Conservation (phyloP, 495 filamentous ascomycete genomes). For the Monascus purpureus region DNA sequence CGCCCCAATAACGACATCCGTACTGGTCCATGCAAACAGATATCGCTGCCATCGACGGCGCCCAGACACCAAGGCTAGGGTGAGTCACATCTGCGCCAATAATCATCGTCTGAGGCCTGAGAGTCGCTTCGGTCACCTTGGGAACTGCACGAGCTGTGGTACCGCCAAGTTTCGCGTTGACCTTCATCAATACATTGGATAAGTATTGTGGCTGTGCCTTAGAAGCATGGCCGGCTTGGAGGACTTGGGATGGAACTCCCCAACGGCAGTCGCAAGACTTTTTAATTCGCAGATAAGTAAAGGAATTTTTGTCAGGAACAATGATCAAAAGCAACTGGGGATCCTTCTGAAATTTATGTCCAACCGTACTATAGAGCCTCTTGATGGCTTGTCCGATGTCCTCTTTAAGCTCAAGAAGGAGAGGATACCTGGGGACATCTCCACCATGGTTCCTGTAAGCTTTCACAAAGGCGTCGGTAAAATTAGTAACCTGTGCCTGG, state of each 20-base stretch:
- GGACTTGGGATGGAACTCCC: slow-evolving; percentile 58
- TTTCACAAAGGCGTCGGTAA: slow-evolving; percentile 43
- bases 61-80: slow-evolving; percentile 44
- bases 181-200: slow-evolving; percentile 84
- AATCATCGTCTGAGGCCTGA: slow-evolving; percentile 48
- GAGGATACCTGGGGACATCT: slow-evolving; percentile 25
- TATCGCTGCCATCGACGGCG: slow-evolving; percentile 75
- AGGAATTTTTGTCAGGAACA: slow-evolving; percentile 47
- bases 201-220: slow-evolving; percentile 59
- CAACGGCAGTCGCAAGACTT: slow-evolving; percentile 68
- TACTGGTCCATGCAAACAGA: slow-evolving; percentile 63
- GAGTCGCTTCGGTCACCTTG: slow-evolving; percentile 13
- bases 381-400: slow-evolving; percentile 40
- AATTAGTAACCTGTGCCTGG: slow-evolving; percentile 34
- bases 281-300: slow-evolving; percentile 68
- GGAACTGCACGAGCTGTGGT: slow-evolving; percentile 40
- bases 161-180: slow-evolving; percentile 93
- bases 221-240: slow-evolving; percentile 47
- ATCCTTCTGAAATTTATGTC: slow-evolving; percentile 25
- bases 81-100: slow-evolving; percentile 90
- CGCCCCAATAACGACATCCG: slow-evolving; percentile 58
- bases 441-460: slow-evolving; percentile 63
- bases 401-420: slow-evolving; percentile 17
- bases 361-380: slow-evolving; percentile 33
- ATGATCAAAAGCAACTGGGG: slow-evolving; percentile 62